phyloP scores from a whole-genome alignment of 805 yeast genomes.

The Wickerhamomyces rabaulensis region DNA sequence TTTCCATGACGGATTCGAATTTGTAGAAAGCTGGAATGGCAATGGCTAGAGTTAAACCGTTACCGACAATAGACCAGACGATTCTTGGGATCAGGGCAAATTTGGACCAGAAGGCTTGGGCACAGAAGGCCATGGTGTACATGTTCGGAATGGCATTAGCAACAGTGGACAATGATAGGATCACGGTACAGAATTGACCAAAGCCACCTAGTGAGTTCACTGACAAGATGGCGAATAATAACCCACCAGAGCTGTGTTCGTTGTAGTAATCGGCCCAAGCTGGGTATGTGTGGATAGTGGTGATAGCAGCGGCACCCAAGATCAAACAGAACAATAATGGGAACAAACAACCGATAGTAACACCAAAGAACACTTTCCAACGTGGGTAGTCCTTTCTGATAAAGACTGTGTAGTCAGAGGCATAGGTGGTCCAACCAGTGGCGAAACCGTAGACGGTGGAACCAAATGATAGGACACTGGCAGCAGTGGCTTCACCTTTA shows the following conservation, averaged over 20 bases:
- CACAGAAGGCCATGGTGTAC: constrained; percentile 83
- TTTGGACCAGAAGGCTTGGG: constrained; percentile 76
- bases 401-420: constrained; percentile 89
- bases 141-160: constrained; percentile 90
- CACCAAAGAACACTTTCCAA: constrained; percentile 54
- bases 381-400: constrained; percentile 64
- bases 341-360: constrained; percentile 55
- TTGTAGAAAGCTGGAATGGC: constrained; percentile 82
- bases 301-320: constrained; percentile 81
- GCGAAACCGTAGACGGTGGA: constrained; percentile 83
- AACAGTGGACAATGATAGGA: constrained; percentile 79
- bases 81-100: constrained; percentile 74
- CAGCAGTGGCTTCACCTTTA: constrained; percentile 67
- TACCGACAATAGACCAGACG: constrained; percentile 74
- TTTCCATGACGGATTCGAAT: constrained; percentile 65
- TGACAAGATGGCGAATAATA: constrained; percentile 72
- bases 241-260: constrained; percentile 66
- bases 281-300: constrained; percentile 48
- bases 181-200: constrained; percentile 83
- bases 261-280: constrained; percentile 46
- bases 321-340: constrained; percentile 72
- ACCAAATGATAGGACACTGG: constrained; percentile 73
- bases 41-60: constrained; percentile 73
- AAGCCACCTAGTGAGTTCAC: constrained; percentile 78
- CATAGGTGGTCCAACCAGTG: constrained; percentile 91